Evolutionary conservation across 2,329 filamentous ascomycete genomes (phyloP), one percentile per base, ranked within the genome.

Genomic region (Fusarium nanum): DNA sequence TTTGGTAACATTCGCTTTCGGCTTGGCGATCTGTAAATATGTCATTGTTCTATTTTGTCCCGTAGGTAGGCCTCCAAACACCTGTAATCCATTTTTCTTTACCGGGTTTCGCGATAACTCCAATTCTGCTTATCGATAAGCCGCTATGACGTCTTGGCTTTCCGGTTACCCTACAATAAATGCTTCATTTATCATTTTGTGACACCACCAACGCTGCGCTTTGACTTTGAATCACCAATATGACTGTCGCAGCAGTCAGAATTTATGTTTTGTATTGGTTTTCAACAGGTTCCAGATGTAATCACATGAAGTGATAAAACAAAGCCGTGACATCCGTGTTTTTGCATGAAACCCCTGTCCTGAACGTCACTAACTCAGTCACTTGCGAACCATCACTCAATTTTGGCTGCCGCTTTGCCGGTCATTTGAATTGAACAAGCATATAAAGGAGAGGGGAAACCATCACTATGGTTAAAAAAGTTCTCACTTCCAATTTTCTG

Each of bases 1-100:
- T 8, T n/a, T 11, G 7, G 49, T 53, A 22, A 25, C 30, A 53
- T 53, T 53, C 34, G 49, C 49, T 53, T 42, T 42, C 32, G 25
- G n/a, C 13, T 41, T 20, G 22, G 37, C 22, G 18, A 41, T 53
- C 23, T 42, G 10, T 20, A 53, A 53, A 41, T 52, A 52, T 42
- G 22, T 27, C 32, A 53, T 37, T n/a, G 18, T n/a, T 37, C 10
- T 37, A 6, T 42, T n/a, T 25, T 20, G 32, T 28, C 10, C 49
- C 13, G 30, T 49, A 25, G 18, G 34, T 14, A 53, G 34, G 34
- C 49, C 49, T 53, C 49, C 49, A 5, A 37, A 6, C 18, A 11
- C 6, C 18, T 12, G 22, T 14, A 7, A n/a, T 12, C 7, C 11
- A 10, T 16, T n/a, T 41, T 37, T n/a, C 18, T 41, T 53, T 28